These are phyloP conservation scores for Phytophthora chlamydospora DNA, from an alignment of 352 stramenopile species.

Conservation along the genomic window DNA sequence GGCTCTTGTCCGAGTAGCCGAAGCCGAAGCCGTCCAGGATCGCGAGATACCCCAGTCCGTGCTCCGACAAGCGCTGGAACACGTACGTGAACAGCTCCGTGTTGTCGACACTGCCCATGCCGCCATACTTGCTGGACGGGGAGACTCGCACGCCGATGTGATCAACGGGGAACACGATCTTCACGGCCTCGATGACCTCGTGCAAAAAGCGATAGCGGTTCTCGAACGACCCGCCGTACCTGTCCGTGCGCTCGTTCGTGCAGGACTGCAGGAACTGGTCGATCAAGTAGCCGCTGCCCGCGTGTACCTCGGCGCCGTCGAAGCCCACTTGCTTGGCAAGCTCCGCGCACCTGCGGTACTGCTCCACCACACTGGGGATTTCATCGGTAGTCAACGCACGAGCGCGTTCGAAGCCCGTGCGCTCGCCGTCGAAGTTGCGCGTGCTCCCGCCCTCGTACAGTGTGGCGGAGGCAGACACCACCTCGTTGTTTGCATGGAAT, in stretches of 20 bases:
- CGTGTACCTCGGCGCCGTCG: conserved; percentile 52
- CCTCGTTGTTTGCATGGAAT: conserved; percentile 54
- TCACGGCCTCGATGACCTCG: conserved; percentile 66
- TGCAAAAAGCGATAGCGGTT: conserved; percentile 74
- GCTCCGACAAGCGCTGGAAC: conserved; percentile 32
- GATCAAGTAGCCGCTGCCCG: conserved; percentile 90
- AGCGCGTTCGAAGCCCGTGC: conserved; percentile 22
- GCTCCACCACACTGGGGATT: conserved; percentile 62
- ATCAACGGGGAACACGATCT: conserved; percentile 33
- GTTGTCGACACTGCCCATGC: conserved; percentile 42
- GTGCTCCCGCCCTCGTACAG: conserved; percentile 26
- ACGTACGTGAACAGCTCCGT: conserved; percentile 47
- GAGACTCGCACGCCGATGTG: conserved; percentile 40
- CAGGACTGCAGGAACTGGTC: conserved; percentile 57
- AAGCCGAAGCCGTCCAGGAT: conserved; percentile 41
- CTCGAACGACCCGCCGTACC: conserved; percentile 83
- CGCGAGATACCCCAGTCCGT: conserved; percentile 32
- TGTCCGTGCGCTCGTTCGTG: conserved; percentile 79
- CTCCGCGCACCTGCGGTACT: conserved; percentile 69
- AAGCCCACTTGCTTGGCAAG: conserved; percentile 82
- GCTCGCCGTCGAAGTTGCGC: conserved; percentile 31
- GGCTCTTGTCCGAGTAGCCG: conserved; percentile 33
- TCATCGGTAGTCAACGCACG: conserved; percentile 36
- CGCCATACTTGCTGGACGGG: conserved; percentile 36
- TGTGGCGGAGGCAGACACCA: conserved; percentile 48